Evolutionary conservation across 2,329 filamentous ascomycete species (phyloP).

Genomic region (Hypomyces rosellus): DNA sequence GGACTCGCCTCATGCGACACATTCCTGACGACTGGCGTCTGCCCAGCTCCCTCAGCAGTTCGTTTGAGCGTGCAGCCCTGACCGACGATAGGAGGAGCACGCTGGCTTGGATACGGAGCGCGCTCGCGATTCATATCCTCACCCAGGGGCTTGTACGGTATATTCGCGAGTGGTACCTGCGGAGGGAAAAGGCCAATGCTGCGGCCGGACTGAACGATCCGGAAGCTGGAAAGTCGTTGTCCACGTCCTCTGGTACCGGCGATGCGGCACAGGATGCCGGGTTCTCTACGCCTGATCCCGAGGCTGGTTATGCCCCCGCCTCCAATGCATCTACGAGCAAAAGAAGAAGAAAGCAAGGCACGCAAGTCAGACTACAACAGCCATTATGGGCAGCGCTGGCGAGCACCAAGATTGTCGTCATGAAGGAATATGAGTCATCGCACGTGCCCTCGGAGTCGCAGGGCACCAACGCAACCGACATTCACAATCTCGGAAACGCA

Average conservation of each 20-base stretch:
- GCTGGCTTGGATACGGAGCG: conserved; percentile 61
- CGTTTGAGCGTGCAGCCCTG: conserved; percentile 34
- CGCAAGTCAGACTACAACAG: conserved; percentile 82
- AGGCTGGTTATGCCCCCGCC: conserved; percentile 29
- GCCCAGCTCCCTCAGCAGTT: conserved; percentile 38
- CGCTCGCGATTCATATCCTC: conserved; percentile 68
- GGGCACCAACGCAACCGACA: conserved; percentile 68
- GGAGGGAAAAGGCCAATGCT: conserved; percentile 50
- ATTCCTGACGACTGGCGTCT: conserved; percentile 43
- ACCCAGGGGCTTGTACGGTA: conserved; percentile 67
- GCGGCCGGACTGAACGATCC: conserved; percentile 50
- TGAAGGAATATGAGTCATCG: conserved; percentile 84
- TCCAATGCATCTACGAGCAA: conserved; percentile 56
- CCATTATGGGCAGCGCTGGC: conserved; percentile 91
- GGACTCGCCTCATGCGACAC: conserved; percentile 39
- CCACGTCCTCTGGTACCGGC: conserved; percentile 25
- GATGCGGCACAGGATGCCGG: conserved; percentile 24
- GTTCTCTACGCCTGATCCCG: conserved; percentile 48
- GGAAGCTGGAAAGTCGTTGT: conserved; percentile 51
- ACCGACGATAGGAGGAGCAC: conserved; percentile 52
- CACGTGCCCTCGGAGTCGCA: conserved; percentile 67
- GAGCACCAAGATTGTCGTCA: conserved; percentile 92
- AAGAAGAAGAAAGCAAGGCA: conserved; percentile 85
- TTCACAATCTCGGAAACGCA: conserved; percentile 70
- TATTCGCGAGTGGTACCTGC: conserved; percentile 62